Base-by-base conservation (phyloP, 352 stramenopile genomes). In the Blastocystis sp. region DNA sequence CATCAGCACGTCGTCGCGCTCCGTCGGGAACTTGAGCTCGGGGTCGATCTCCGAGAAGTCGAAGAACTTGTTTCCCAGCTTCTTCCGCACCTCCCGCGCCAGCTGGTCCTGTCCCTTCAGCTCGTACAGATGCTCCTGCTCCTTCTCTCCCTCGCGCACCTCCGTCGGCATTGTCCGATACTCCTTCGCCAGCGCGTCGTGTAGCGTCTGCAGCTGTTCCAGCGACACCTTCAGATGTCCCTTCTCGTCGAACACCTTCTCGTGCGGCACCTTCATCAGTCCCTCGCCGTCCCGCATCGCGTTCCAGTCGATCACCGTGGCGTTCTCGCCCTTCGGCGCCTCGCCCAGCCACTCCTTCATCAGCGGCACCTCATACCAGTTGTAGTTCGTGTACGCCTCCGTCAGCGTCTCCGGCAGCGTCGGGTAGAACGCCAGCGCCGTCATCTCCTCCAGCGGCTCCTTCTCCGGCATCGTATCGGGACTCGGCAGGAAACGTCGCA, bases 311-410 rank as follows among this genome's bases (percentile, higher is more conserved):
- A 54, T 54, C 54, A 64, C 21, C 29, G 54, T 9, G 8, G 21
- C 54, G 29, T 8, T 14, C 46, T 54, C 9, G 8, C 21, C 29
- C 21, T 6, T 36, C 29, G 54, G 54, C 6, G 21, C 24, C 32
- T 71, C n/a, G 6, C 7, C 16, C 38, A 71, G 14, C 59, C 59
- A 71, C 59, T 71, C 59, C 59, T 71, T 71, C 59, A 71, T 71
- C 32, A 71, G 14, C 4, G 24, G 54, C 7, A 64, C 29, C 24
- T 64, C 54, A 29, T 32, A 64, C 54, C 54, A 64, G 21, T 64
- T 64, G 14, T 46, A 71, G 32, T 71, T 44, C 8, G 7, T 49
- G 38, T 71, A 71, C 6, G 18, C 16, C 38, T 71, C 59, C 32
- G 8, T 38, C 59, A 71, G 38, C 59, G 59, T 9, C 24, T 18